Conservation (phyloP, 2,329 filamentous ascomycete genomes). For the Emmonsiellopsis sp. region DNA sequence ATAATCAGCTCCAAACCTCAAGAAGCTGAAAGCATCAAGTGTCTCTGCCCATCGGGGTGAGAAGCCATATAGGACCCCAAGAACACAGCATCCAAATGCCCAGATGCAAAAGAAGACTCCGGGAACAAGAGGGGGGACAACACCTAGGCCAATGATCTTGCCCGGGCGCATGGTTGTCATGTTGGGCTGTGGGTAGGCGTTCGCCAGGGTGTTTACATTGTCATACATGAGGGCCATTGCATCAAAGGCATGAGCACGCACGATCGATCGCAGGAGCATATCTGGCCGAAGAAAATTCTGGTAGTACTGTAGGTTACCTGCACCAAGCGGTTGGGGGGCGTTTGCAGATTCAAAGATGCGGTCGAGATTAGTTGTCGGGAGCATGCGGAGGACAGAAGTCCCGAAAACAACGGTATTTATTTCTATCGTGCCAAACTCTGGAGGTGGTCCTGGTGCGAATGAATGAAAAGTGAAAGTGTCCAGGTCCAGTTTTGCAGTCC, state of each 20-base stretch:
- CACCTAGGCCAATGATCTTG: slow-evolving; percentile 1
- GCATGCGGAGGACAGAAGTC: not conserved
- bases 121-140: not conserved
- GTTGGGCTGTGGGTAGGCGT: not conserved
- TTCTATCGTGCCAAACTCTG: too few relatives aligned
- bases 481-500: slow-evolving; percentile 2
- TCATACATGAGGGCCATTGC: not conserved
- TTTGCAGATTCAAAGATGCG: not conserved
- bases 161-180: not conserved
- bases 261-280: not conserved
- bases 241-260: slow-evolving; percentile 5
- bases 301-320: not conserved
- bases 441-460: not conserved
- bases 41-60: slow-evolving; percentile 7
- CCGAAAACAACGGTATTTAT: not conserved
- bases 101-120: slow-evolving; percentile 3
- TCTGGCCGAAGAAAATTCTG: not conserved
- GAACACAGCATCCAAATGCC: slow-evolving; percentile 2
- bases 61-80: slow-evolving; percentile 6
- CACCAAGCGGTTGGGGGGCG: not conserved
- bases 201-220: not conserved
- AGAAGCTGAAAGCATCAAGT: slow-evolving; percentile 7
- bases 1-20: slow-evolving; percentile 6
- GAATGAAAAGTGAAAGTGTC: not conserved
- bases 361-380: not conserved